phyloP scores from a whole-genome alignment of 495 filamentous ascomycete genomes.

The Daldinia grandis region DNA sequence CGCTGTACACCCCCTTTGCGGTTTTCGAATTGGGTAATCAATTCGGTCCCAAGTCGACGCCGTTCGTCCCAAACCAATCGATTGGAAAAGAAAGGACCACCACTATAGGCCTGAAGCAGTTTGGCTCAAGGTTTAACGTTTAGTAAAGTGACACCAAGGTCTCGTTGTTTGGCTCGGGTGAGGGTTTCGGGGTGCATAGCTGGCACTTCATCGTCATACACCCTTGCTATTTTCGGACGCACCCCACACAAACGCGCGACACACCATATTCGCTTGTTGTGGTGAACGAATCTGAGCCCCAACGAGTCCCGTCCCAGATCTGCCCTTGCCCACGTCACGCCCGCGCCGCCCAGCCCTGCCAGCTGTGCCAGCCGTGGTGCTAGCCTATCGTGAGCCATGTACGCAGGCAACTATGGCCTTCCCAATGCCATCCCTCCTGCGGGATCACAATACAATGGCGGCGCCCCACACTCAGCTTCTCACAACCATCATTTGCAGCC shows the following conservation, averaged over 20 bases:
- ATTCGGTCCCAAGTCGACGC: slow-evolving; percentile 29
- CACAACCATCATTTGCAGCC: slow-evolving; percentile 59
- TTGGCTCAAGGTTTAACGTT: slow-evolving; percentile 30
- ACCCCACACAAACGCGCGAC: slow-evolving; percentile 50
- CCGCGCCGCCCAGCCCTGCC: slow-evolving; percentile 45
- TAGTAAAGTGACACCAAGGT: slow-evolving; percentile 39
- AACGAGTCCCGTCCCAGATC: slow-evolving; percentile 48
- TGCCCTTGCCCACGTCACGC: slow-evolving; percentile 43
- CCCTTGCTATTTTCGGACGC: slow-evolving; percentile 44
- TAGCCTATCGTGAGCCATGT: slow-evolving; percentile 57
- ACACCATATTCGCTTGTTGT: slow-evolving; percentile 43
- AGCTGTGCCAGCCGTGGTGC: slow-evolving; percentile 46
- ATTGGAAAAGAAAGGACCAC: slow-evolving; percentile 25
- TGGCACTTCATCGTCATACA: slow-evolving; percentile 46
- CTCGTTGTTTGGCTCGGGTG: slow-evolving; percentile 36
- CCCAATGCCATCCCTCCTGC: slow-evolving; percentile 56
- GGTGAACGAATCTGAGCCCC: slow-evolving; percentile 47
- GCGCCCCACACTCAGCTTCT: slow-evolving; percentile 53
- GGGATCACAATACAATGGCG: slow-evolving; percentile 56
- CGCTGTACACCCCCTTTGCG: slow-evolving; percentile 4
- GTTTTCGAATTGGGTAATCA: slow-evolving; percentile 22
- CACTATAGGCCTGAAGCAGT: slow-evolving; percentile 12
- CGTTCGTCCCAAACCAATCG: slow-evolving; percentile 21
- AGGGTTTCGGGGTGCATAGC: slow-evolving; percentile 35
- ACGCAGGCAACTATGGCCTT: slow-evolving; percentile 59